Conservation (phyloP, 164 flowering plant genomes). For the Houttuynia cordata region DNA sequence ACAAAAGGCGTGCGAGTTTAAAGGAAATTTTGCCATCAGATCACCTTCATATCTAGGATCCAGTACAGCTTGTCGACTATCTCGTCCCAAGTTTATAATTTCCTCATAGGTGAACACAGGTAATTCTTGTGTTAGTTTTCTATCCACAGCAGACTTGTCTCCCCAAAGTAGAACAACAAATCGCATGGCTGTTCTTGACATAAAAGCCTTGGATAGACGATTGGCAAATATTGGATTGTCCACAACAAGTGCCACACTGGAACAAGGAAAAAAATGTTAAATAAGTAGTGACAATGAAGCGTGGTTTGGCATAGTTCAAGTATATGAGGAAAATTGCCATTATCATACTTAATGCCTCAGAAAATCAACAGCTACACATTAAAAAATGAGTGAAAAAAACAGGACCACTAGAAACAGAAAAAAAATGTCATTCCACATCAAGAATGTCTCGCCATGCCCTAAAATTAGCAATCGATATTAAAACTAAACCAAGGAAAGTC, state of each 20-base stretch:
- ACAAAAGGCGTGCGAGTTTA: not conserved
- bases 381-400: too few species aligned
- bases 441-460: too few species aligned
- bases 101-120: constrained; percentile 57
- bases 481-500: too few species aligned
- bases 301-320: too few species aligned
- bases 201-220: constrained; percentile 42
- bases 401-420: too few species aligned
- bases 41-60: constrained; percentile 48
- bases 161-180: constrained; percentile 89
- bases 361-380: too few species aligned
- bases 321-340: too few species aligned
- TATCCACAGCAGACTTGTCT: constrained; percentile 44
- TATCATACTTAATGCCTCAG: too few species aligned
- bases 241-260: constrained; percentile 78
- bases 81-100: constrained; percentile 49
- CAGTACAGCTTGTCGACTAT: constrained; percentile 31
- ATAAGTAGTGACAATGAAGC: too few species aligned
- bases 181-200: constrained; percentile 31
- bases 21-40: not conserved
- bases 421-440: too few species aligned
- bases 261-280: constrained; percentile 2
- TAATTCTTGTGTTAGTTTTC: constrained; percentile 14
- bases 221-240: constrained; percentile 66
- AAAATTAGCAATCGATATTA: too few species aligned